Evolutionary conservation across 192 early-diverging fungal genomes (phyloP), one percentile per base, ranked within the genome.

Genomic region (Entomortierella lignicola): DNA sequence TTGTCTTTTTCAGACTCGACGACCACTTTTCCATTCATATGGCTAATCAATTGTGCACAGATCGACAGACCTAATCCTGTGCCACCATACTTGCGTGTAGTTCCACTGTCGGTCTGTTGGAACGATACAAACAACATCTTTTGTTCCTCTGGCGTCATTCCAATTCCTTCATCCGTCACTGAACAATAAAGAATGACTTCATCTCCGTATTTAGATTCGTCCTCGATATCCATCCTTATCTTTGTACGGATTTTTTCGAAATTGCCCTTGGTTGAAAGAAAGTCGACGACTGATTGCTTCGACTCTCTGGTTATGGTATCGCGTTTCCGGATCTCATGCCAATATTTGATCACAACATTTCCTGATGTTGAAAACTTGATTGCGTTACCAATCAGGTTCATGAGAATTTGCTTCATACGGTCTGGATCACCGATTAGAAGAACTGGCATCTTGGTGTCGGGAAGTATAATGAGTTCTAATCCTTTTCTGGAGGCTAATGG

Each of bases 301-400:
- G 61, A 18, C 31, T 56, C 48, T 15, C 25, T 57, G 32, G 50
- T 18, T 48, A 52, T 39, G 13, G 37, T 59, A 15, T 63, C 55
- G 31, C 61, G 54, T 42, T 58, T 72, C 5, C 60, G 53, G 13
- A 51, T 8, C 51, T 64, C 57, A 26, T 79, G 75, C 75, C 75
- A 79, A 21, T 79, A 79, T 18, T 65, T 69, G 57, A 79, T 56
- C 30, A 79, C 68, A 0, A 79, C 68, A 26, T 44, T 70, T 20
- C 75, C 75, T 4, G 67, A 64, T 23, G 63, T 70, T 8, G 75
- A 79, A 37, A 79, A 85, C 66, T 95, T 94, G 63, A 94, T 82
- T 20, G 91, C 88, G 65, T 94, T 94, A 32, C 89, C 89, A 2
- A 91, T 85, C 27, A 94, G 71, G 56, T 94, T 94, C 51, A 90